Evolutionary conservation across 2,329 filamentous ascomycete species (phyloP).

Genomic region (Penicillium hordei): DNA sequence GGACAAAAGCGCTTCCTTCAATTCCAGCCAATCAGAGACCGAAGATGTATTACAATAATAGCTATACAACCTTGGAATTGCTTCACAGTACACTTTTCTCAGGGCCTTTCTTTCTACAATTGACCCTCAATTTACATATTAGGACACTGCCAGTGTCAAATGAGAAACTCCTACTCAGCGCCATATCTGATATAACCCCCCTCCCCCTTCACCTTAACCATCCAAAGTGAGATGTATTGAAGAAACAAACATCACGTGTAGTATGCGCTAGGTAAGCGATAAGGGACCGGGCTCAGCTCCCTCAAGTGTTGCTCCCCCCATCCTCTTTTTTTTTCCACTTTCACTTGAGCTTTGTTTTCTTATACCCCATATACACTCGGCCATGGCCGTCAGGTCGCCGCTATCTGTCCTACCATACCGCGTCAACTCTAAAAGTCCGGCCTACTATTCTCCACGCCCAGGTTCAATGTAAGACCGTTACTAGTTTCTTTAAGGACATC

Average conservation of each 20-base stretch:
- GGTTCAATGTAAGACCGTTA: slow-evolving; percentile 23
- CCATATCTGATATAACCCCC: background rate
- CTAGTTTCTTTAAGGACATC: background rate
- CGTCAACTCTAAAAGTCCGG: slow-evolving; percentile 15
- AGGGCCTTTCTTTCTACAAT: background rate
- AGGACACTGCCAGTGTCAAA: background rate
- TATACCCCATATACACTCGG: slow-evolving; percentile 9
- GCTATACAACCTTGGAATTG: background rate
- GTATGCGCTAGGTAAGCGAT: slow-evolving; percentile 11
- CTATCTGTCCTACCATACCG: slow-evolving; percentile 26
- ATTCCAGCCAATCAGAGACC: background rate
- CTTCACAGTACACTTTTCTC: background rate
- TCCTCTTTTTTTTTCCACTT: slow-evolving; percentile 3
- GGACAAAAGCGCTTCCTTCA: slow-evolving; percentile 10
- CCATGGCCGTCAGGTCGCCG: slow-evolving; percentile 33
- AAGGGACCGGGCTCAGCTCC: slow-evolving; percentile 4
- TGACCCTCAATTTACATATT: background rate
- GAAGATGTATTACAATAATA: slow-evolving; percentile 1
- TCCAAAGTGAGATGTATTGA: background rate
- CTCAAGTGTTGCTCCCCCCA: slow-evolving; percentile 4
- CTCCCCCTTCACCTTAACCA: background rate
- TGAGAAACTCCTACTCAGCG: background rate
- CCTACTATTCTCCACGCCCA: slow-evolving; percentile 13
- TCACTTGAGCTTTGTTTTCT: slow-evolving; percentile 1
- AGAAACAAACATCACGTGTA: slow-evolving; percentile 9